A percentile compares a stretch with the other conserved stretches of the same genome.
Evolutionary conservation across 768 basidiomycete species (phyloP).

Genomic region (Tephrocybe sp.): DNA sequence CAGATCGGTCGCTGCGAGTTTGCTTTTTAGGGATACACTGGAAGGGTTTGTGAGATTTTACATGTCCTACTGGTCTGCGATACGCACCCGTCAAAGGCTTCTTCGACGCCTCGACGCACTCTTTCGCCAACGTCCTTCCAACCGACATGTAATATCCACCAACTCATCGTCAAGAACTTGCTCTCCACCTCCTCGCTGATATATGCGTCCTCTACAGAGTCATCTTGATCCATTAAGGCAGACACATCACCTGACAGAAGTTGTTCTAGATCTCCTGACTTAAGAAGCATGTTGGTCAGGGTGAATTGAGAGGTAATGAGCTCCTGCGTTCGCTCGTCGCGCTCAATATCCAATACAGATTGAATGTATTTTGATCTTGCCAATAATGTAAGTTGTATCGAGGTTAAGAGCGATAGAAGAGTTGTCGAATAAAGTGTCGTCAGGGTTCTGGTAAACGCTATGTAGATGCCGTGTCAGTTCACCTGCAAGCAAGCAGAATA

Average conservation of each 20-base stretch:
- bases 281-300: conserved; percentile 35
- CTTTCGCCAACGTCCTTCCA: conserved; percentile 84
- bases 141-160: conserved; percentile 92
- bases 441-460: conserved; percentile 86
- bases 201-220: conserved; percentile 23
- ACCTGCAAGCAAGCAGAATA: background rate
- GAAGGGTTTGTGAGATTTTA: background rate
- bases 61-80: background rate
- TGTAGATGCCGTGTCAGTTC: background rate
- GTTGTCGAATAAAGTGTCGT: conserved; percentile 86
- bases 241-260: conserved; percentile 21
- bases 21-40: conserved; percentile 84
- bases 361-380: conserved; percentile 80
- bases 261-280: conserved; percentile 23
- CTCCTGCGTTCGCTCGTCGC: conserved; percentile 55
- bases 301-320: conserved; percentile 41
- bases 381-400: conserved; percentile 82
- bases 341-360: conserved; percentile 60
- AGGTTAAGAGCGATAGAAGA: conserved; percentile 83
- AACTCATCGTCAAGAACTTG: conserved; percentile 82
- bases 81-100: conserved; percentile 79
- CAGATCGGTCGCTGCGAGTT: conserved; percentile 69
- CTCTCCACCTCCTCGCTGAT: conserved; percentile 70
- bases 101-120: conserved; percentile 73
- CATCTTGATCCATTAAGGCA: conserved; percentile 23